phyloP scores from a whole-genome alignment of 305 asterid species.

The Salvia sclarea region DNA sequence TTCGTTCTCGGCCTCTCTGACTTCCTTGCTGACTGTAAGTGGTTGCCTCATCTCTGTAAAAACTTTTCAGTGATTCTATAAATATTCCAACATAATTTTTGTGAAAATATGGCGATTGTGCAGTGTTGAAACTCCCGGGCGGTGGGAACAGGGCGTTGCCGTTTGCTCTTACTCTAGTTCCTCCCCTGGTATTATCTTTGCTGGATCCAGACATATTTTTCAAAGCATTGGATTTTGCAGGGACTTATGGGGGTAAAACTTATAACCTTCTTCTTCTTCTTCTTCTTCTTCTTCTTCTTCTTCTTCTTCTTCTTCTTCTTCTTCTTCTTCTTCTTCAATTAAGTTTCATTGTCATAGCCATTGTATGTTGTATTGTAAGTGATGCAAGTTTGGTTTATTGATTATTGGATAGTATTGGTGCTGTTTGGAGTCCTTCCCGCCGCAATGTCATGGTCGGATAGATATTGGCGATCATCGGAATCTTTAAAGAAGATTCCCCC shows the following conservation, averaged over 20 bases:
- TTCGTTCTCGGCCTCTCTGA: slow-evolving; percentile 79
- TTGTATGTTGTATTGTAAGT: no score
- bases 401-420: slow-evolving; percentile 58
- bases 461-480: slow-evolving; percentile 49
- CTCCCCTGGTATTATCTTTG: slow-evolving; percentile 70
- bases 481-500: slow-evolving; percentile 42
- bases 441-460: slow-evolving; percentile 89
- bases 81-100: not conserved
- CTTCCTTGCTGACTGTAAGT: slow-evolving; percentile 89
- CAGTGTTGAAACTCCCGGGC: slow-evolving; percentile 82
- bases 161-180: slow-evolving; percentile 63
- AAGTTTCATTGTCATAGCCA: no score
- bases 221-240: slow-evolving; percentile 94
- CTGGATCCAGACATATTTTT: slow-evolving; percentile 90
- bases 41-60: not conserved
- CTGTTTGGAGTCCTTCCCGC: slow-evolving; percentile 87
- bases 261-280: no score
- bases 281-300: no score
- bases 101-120: slow-evolving; percentile 12
- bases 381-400: not conserved
- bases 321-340: no score
- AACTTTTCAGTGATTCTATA: not conserved
- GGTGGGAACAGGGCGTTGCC: slow-evolving; percentile 66
- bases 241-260: slow-evolving; percentile 97
- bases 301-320: no score